Conservation (phyloP, 2,329 filamentous ascomycete genomes). For the Nigrospora sphaerica region DNA sequence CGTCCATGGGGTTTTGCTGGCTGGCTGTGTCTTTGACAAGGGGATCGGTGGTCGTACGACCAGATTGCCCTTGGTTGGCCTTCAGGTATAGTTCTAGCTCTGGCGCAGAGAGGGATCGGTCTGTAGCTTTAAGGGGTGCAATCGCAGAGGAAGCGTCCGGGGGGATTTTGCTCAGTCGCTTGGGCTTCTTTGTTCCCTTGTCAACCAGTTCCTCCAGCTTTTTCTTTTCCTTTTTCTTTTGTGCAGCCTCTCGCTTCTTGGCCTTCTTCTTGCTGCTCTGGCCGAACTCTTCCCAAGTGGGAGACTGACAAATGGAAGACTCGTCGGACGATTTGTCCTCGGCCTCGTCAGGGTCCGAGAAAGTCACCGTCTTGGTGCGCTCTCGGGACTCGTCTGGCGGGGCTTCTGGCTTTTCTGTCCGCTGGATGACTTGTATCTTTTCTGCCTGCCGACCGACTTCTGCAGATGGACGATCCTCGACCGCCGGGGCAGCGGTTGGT, state of each 20-base stretch:
- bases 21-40: conserved; percentile 11
- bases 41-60: conserved; percentile 6
- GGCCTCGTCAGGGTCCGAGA: conserved; percentile 24
- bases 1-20: conserved; percentile 3
- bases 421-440: background rate
- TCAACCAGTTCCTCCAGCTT: conserved; percentile 26
- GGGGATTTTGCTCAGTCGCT: conserved; percentile 31
- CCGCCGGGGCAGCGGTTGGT: conserved; percentile 10
- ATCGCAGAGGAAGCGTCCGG: conserved; percentile 11
- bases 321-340: conserved; percentile 30
- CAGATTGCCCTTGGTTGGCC: conserved; percentile 9
- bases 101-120: conserved; percentile 18
- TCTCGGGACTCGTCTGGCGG: conserved; percentile 12
- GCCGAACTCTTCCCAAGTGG: conserved; percentile 53
- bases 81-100: conserved; percentile 14
- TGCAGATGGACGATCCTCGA: no score
- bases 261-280: conserved; percentile 44
- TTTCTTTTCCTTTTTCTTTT: conserved; percentile 34
- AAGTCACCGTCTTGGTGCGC: conserved; percentile 32
- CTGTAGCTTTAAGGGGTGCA: conserved; percentile 16
- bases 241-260: conserved; percentile 31
- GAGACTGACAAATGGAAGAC: conserved; percentile 52
- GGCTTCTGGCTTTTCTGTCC: background rate
- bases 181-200: conserved; percentile 26
- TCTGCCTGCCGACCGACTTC: no score